Evolutionary conservation across 2,329 filamentous ascomycete genomes (phyloP), one percentile per base, ranked within the genome.

Genomic region (Mycosphaerelloides madeirae): DNA sequence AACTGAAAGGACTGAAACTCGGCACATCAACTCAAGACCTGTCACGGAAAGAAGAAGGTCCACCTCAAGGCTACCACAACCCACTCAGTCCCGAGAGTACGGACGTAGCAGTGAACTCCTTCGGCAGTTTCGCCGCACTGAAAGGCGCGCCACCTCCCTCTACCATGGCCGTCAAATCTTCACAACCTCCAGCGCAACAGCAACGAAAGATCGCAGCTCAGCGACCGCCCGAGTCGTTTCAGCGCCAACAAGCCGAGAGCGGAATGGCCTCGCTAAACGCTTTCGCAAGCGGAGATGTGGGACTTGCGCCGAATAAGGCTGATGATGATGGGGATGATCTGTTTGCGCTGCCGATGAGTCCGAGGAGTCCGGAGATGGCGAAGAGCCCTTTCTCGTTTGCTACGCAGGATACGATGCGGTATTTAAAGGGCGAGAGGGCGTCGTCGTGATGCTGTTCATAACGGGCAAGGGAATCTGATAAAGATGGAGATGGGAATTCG

Each of bases 341-440:
- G 2, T 96, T 96, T 61, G 89, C 88, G 0, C 76, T 95, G 41
- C 88, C 87, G 1, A 80, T 95, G 69, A 91, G 86, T 59, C 89
- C 89, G 1, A 76, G 89, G 39, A 90, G 86, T 58, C 89, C 89
- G 0, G 88, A 94, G 55, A 88, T 93, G 74, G 81, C 82, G 41
- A 86, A 82, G 56, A 90, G 86, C 60, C 89, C 88, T 0, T 96
- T 95, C 61, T 79, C 77, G 3, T 79, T 83, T 62, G 56, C 50
- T 2, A 63, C 64, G n/a, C 57, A 63, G 33, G 70, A 73, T 49
- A 68, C 61, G 31, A 55, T 52, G 50, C 49, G 50, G 25, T 66
- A 66, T 37, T 16, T 59, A 33, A 53, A 61, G 37, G 51, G 50
- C 14, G 47, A 48, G 36, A 38, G 34, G 20, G 49, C 46, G 7